Evolutionary conservation across 148 eudicot species (phyloP).

Genomic region (Rhododendron ferrugineum): DNA sequence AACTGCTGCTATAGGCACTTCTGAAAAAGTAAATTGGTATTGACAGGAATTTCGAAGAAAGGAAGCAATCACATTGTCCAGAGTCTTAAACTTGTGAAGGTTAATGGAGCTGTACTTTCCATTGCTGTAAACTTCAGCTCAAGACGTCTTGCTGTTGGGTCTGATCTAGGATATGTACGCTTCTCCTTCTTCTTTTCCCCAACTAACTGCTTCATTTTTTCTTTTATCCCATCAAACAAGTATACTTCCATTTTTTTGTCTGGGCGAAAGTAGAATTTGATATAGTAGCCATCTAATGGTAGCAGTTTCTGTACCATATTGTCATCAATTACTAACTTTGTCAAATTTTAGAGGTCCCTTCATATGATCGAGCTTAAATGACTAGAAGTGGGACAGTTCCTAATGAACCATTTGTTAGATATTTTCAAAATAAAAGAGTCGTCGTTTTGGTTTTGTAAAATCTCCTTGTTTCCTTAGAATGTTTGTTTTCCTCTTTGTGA

Average conservation of each 20-base stretch:
- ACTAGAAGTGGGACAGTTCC: not conserved
- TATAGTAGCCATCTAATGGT: not conserved
- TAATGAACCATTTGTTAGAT: too few species aligned
- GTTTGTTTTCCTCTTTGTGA: too few species aligned
- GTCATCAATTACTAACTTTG: not conserved
- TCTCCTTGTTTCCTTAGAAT: too few species aligned
- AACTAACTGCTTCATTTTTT: not conserved
- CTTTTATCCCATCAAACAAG: not conserved
- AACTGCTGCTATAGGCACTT: not conserved
- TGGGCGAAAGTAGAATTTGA: not conserved
- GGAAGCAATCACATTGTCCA: slow-evolving; percentile 67
- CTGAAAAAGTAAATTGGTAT: not conserved
- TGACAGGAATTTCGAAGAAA: slow-evolving; percentile 75
- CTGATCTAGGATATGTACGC: slow-evolving; percentile 90
- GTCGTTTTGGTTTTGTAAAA: too few species aligned
- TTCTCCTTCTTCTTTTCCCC: slow-evolving; percentile 3
- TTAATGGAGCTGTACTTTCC: slow-evolving; percentile 67
- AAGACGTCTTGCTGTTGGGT: slow-evolving; percentile 74
- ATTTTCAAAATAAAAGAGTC: too few species aligned
- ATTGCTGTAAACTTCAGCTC: slow-evolving; percentile 33
- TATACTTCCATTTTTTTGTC: not conserved
- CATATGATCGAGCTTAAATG: not conserved
- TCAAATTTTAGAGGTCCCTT: slow-evolving; percentile 5
- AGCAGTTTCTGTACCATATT: not conserved
- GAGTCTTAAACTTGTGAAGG: slow-evolving; percentile 55